Evolutionary conservation across 257 asterid species (phyloP).

Genomic region (Anisodus acutangulus): DNA sequence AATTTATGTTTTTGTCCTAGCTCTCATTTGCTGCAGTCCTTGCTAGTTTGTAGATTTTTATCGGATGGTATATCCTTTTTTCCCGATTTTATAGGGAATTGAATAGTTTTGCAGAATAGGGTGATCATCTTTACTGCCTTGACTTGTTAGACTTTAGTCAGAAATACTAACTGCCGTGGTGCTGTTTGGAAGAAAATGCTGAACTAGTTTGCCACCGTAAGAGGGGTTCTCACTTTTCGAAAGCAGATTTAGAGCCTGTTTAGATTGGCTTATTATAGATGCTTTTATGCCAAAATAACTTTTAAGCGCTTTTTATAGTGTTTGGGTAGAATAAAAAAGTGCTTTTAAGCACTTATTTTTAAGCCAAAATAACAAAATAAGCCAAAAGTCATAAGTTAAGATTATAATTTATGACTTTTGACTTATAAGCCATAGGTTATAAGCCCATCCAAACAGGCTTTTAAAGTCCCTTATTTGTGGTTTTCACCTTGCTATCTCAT

Average conservation of each 20-base stretch:
- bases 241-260: background rate
- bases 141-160: conserved; percentile 23
- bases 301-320: too few species aligned
- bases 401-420: too few species aligned
- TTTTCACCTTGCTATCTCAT: background rate
- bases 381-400: too few species aligned
- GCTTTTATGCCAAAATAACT: too few species aligned
- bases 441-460: too few species aligned
- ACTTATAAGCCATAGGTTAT: too few species aligned
- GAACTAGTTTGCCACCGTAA: background rate
- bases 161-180: background rate
- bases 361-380: too few species aligned
- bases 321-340: too few species aligned
- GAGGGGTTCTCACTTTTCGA: background rate
- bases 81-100: background rate
- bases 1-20: background rate
- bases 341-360: too few species aligned
- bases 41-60: background rate
- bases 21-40: background rate
- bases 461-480: conserved; percentile 1
- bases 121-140: conserved; percentile 13
- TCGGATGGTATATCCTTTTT: background rate
- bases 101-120: background rate
- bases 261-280: too few species aligned
- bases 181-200: conserved; percentile 11